Percentiles rank a stretch among this genome's conserved stretches.
Conservation (phyloP, 108 stramenopile species). For the Nannochloropsis oceanica region DNA sequence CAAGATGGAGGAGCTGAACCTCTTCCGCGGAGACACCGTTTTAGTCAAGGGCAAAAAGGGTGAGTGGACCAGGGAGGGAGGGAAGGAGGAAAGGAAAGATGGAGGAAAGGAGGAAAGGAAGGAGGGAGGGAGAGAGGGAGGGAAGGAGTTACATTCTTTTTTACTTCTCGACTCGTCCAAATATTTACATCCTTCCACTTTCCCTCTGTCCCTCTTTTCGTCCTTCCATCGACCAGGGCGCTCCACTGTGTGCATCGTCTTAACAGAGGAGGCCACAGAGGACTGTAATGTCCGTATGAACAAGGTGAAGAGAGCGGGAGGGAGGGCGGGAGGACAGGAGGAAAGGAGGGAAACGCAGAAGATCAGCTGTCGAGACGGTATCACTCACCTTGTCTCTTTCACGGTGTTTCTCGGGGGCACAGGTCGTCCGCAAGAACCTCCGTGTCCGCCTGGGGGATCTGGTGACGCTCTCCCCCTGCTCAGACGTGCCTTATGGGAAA, state of each 20-base stretch:
- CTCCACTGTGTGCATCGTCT: constrained; percentile 96
- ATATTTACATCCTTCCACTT: not conserved
- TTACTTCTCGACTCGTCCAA: not conserved
- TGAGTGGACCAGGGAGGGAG: no score
- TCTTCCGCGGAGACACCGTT: constrained; percentile 97
- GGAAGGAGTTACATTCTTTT: not conserved
- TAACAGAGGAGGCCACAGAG: constrained; percentile 89
- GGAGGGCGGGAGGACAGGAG: not conserved
- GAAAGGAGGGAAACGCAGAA: not conserved
- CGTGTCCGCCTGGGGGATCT: constrained; percentile 89
- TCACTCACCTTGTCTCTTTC: not conserved
- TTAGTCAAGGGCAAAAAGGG: constrained; percentile 98
- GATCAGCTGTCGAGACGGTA: not conserved
- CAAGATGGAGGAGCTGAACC: constrained; percentile 96
- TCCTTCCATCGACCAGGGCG: constrained; percentile 1
- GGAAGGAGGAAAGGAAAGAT: not conserved
- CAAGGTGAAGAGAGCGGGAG: constrained; percentile 45
- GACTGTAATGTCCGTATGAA: constrained; percentile 94
- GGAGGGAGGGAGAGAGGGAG: not conserved
- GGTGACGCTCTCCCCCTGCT: constrained; percentile 79
- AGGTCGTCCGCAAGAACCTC: constrained; percentile 94
- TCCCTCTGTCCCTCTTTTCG: not conserved
- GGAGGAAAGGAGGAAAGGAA: not conserved
- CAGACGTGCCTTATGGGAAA: constrained; percentile 97
- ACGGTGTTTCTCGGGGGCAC: not conserved